Evolutionary conservation across 345 rosid species (phyloP).

Genomic region (Pistacia atlantica): DNA sequence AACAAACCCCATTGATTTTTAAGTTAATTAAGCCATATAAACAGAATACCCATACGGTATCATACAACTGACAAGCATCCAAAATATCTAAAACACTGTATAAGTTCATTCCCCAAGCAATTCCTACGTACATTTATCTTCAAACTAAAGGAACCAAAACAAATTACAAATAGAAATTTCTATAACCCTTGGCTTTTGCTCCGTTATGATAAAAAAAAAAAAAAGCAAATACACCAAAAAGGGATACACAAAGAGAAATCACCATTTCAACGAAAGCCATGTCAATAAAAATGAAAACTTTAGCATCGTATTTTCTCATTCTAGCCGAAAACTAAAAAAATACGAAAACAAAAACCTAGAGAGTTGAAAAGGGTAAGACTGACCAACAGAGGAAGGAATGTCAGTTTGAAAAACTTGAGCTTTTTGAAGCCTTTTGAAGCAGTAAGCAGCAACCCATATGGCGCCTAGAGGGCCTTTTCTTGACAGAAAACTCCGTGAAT

Average conservation of each 20-base stretch:
- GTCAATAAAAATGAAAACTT: background rate
- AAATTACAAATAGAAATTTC: background rate
- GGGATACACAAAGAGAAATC: background rate
- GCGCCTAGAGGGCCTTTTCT: slow-evolving; percentile 68
- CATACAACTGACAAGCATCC: slow-evolving; percentile 7
- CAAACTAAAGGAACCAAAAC: background rate
- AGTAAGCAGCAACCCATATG: slow-evolving; percentile 88
- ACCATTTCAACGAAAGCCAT: background rate
- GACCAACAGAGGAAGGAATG: slow-evolving; percentile 78
- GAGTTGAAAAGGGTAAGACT: slow-evolving; percentile 26
- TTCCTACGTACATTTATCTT: background rate
- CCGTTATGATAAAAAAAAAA: background rate
- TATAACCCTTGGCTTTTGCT: background rate
- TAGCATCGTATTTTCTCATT: background rate
- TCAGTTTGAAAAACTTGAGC: slow-evolving; percentile 66
- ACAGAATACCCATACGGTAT: slow-evolving; percentile 5
- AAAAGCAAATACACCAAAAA: background rate
- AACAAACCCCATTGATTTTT: background rate
- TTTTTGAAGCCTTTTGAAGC: slow-evolving; percentile 72
- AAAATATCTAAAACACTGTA: background rate
- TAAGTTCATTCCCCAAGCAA: background rate
- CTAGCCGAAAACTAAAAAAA: background rate
- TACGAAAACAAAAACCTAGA: background rate
- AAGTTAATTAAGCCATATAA: slow-evolving; percentile 17
- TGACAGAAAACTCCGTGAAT: slow-evolving; percentile 59